Evolutionary conservation across 2,329 filamentous ascomycete species (phyloP).

Genomic region (Gaeumannomyces tritici): DNA sequence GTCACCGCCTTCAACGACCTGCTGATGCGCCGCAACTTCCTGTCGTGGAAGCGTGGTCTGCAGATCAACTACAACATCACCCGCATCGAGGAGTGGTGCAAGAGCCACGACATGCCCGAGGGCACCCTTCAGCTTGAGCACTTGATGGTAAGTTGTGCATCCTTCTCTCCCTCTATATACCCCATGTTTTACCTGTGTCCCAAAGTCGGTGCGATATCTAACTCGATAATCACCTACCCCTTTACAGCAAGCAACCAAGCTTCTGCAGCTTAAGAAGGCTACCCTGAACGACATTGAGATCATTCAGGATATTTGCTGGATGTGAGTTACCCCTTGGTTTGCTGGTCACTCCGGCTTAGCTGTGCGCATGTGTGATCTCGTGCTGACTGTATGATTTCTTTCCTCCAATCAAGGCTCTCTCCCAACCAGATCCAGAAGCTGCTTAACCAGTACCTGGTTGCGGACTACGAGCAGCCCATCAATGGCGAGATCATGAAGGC

Average conservation of each 20-base stretch:
- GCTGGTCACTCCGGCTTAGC: no score
- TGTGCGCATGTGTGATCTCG: no score
- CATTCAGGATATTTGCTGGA: conserved; percentile 99
- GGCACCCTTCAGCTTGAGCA: conserved; percentile 96
- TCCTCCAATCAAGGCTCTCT: conserved; percentile 56
- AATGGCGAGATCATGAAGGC: conserved; percentile 99
- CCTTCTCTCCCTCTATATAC: no score
- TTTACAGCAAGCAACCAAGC: conserved; percentile 83
- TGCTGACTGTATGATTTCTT: conserved; percentile 2
- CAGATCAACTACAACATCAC: conserved; percentile 99
- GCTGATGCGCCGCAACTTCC: conserved; percentile 94
- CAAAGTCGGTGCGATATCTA: neutral
- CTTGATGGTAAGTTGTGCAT: conserved; percentile 68
- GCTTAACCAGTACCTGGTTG: conserved; percentile 95
- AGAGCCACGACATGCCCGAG: conserved; percentile 99
- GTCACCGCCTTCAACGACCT: conserved; percentile 98
- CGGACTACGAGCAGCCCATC: conserved; percentile 98
- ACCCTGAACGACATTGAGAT: conserved; percentile 99
- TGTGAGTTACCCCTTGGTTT: conserved; percentile 50
- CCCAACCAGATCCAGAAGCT: conserved; percentile 99
- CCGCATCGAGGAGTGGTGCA: conserved; percentile 98
- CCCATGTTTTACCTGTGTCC: conserved; percentile 15
- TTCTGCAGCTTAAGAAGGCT: conserved; percentile 96
- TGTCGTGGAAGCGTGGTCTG: conserved; percentile 97
- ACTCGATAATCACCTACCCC: neutral